A percentile compares a stretch with the other conserved stretches of the same genome.
Conservation (phyloP, 2,329 filamentous ascomycete species). For the Colletotrichum brevisporum region DNA sequence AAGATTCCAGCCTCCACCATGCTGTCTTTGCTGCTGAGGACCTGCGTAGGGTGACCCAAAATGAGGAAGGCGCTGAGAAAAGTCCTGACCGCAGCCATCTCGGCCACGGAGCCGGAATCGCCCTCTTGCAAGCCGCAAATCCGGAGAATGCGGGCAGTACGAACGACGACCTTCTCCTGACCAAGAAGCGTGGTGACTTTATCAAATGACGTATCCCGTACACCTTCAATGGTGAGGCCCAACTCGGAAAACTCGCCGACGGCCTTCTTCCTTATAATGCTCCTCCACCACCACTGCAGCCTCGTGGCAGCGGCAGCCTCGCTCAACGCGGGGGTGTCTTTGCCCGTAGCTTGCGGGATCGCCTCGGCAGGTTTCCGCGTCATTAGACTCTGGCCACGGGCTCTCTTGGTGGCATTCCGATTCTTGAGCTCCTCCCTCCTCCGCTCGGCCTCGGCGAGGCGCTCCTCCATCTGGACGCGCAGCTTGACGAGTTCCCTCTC, state of each 20-base stretch:
- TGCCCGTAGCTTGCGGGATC: constrained; percentile 65
- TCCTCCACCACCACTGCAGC: constrained; percentile 81
- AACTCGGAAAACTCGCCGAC: constrained; percentile 77
- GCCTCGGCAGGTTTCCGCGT: constrained; percentile 64
- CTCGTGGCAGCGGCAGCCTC: constrained; percentile 74
- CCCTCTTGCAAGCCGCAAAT: constrained; percentile 80
- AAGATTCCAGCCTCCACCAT: constrained; percentile 63
- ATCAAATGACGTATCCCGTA: constrained; percentile 80
- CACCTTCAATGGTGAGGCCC: constrained; percentile 78
- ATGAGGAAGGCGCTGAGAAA: constrained; percentile 87
- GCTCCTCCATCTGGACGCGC: constrained; percentile 83
- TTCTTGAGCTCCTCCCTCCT: constrained; percentile 76
- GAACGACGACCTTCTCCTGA: constrained; percentile 74
- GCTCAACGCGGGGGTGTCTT: constrained; percentile 59
- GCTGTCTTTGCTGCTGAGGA: constrained; percentile 80
- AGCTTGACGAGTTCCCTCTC: constrained; percentile 80
- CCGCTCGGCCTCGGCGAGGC: constrained; percentile 82
- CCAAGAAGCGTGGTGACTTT: constrained; percentile 78
- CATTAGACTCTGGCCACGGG: constrained; percentile 66
- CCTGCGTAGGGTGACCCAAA: constrained; percentile 82
- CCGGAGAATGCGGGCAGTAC: constrained; percentile 76
- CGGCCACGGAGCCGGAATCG: constrained; percentile 72
- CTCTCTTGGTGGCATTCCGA: constrained; percentile 66
- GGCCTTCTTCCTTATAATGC: constrained; percentile 67
- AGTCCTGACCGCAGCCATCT: constrained; percentile 80